phyloP scores from a whole-genome alignment of 306 rosid genomes.

The Vigna unguiculata region DNA sequence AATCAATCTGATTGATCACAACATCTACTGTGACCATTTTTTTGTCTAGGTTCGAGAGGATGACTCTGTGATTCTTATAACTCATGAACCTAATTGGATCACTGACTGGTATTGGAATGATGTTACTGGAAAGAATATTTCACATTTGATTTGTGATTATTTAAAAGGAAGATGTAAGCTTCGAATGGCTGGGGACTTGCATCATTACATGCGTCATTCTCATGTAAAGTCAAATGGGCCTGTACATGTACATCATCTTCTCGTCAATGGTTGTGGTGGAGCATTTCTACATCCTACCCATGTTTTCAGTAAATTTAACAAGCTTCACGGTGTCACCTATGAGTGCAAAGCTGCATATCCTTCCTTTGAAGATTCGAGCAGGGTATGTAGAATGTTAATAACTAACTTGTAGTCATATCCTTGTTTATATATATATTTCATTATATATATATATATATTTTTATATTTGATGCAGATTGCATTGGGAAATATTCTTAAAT shows the following conservation, averaged over 20 bases:
- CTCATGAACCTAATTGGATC: slow-evolving; percentile 97
- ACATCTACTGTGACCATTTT: slow-evolving; percentile 42
- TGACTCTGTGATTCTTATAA: slow-evolving; percentile 87
- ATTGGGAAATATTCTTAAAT: slow-evolving; percentile 88
- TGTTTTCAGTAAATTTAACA: slow-evolving; percentile 79
- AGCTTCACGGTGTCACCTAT: slow-evolving; percentile 66
- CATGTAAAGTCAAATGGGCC: slow-evolving; percentile 77
- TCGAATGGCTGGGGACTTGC: slow-evolving; percentile 98
- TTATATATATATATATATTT: neutral
- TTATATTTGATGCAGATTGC: slow-evolving; percentile 75
- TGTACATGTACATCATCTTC: slow-evolving; percentile 77
- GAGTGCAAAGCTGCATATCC: slow-evolving; percentile 97
- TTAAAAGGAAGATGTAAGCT: slow-evolving; percentile 94
- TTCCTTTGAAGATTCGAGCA: slow-evolving; percentile 90
- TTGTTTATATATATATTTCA: too few relatives aligned
- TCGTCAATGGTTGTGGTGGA: slow-evolving; percentile 99
- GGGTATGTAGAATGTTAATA: slow-evolving; percentile 58
- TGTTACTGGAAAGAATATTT: slow-evolving; percentile 86
- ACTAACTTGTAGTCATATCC: neutral
- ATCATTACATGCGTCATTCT: slow-evolving; percentile 99
- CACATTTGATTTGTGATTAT: slow-evolving; percentile 84
- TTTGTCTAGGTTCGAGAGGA: slow-evolving; percentile 70
- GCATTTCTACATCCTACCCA: slow-evolving; percentile 99
- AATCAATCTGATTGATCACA: slow-evolving; percentile 34
- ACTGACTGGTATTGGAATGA: slow-evolving; percentile 94